These are phyloP conservation scores for Nannochloris sp. DNA, from an alignment of 139 green algal genomes.

Conservation along the genomic window DNA sequence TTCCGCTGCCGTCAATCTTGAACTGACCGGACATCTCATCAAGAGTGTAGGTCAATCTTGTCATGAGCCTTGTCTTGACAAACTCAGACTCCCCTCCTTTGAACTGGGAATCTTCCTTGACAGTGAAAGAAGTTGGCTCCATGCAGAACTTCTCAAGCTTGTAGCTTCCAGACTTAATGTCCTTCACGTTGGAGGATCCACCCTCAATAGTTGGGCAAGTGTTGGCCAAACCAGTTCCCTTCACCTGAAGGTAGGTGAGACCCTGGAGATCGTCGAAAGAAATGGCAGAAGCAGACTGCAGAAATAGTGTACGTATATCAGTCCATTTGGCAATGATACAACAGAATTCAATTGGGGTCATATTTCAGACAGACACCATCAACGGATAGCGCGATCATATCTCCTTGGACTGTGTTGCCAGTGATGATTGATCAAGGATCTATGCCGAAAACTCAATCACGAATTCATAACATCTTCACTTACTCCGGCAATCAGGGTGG, in stretches of 20 bases:
- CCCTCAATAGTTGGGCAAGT: conserved; percentile 87
- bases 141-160: conserved; percentile 94
- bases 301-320: neutral
- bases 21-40: conserved; percentile 82
- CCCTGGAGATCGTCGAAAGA: conserved; percentile 93
- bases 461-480: conserved; percentile 16
- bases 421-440: neutral
- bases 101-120: conserved; percentile 84
- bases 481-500: conserved; percentile 65
- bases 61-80: conserved; percentile 98
- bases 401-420: no score
- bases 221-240: conserved; percentile 96
- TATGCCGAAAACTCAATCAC: neutral
- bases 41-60: conserved; percentile 97
- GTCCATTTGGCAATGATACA: neutral
- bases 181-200: conserved; percentile 66
- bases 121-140: conserved; percentile 92
- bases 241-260: conserved; percentile 97
- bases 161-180: conserved; percentile 87
- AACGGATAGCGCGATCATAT: neutral
- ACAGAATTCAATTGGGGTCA: no score
- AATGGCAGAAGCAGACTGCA: conserved; percentile 61
- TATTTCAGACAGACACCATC: no score
- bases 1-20: conserved; percentile 76
- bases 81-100: conserved; percentile 82